A percentile compares a stretch with the other conserved stretches of the same genome.
These are phyloP conservation scores for Mangifera indica DNA, from an alignment of 345 rosid genomes.

Conservation along the genomic window DNA sequence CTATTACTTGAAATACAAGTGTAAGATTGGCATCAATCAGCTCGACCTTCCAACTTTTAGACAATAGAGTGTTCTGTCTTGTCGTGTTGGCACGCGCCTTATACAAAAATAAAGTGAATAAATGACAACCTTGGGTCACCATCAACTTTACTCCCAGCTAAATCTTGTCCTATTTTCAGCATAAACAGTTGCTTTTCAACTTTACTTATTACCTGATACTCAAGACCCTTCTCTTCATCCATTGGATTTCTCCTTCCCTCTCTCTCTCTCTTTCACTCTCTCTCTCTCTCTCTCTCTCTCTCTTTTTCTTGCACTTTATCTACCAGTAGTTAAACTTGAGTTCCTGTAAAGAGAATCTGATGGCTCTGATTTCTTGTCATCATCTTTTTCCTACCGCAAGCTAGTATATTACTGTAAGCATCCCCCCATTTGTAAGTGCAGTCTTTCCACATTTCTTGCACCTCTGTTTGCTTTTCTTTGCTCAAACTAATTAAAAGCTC, in stretches of 20 bases:
- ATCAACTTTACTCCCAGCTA: conserved; percentile 27
- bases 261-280: too few species aligned
- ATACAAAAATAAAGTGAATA: too few species aligned
- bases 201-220: conserved; percentile 16
- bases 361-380: conserved; percentile 38
- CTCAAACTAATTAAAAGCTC: background rate
- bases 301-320: background rate
- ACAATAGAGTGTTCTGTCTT: background rate
- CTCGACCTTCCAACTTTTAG: background rate
- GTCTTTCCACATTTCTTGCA: conserved; percentile 23
- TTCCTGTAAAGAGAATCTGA: background rate
- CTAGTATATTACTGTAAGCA: background rate
- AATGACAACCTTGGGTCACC: conserved; percentile 23
- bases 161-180: conserved; percentile 39
- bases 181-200: conserved; percentile 19
- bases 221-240: conserved; percentile 28
- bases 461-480: background rate
- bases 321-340: background rate
- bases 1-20: background rate
- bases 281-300: too few species aligned
- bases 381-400: conserved; percentile 25
- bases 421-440: conserved; percentile 12
- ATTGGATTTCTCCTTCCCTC: conserved; percentile 24
- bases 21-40: background rate
- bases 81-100: conserved; percentile 10